A percentile compares a stretch with the other conserved stretches of the same genome.
Conservation (phyloP, 139 green algal genomes). For the Chlamydomonas urium region DNA sequence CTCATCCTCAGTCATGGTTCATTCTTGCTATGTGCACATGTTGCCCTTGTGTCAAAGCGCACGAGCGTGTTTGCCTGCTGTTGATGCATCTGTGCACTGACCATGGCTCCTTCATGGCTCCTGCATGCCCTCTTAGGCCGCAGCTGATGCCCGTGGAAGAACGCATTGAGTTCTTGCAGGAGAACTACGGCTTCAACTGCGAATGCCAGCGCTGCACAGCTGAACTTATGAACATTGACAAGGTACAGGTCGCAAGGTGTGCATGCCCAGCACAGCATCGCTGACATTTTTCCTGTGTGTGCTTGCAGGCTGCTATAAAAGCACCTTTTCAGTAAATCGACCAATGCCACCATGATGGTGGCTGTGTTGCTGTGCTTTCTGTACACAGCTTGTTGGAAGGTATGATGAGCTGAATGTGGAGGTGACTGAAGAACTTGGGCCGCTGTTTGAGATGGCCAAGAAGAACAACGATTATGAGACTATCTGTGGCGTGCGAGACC, state of each 20-base stretch:
- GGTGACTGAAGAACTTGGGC: slow-evolving; percentile 18
- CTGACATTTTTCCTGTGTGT: neutral
- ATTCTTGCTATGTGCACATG: neutral
- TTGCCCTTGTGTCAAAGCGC: neutral
- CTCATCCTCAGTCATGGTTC: neutral
- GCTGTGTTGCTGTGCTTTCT: neutral
- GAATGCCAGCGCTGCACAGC: slow-evolving; percentile 25
- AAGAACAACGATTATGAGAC: slow-evolving; percentile 3
- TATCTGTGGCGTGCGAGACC: slow-evolving; percentile 2
- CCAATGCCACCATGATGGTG: neutral
- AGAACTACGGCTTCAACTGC: slow-evolving; percentile 42
- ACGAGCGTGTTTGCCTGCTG: neutral
- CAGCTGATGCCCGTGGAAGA: slow-evolving; percentile 28
- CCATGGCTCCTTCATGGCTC: neutral
- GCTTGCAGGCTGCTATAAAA: neutral
- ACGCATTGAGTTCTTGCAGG: slow-evolving; percentile 14
- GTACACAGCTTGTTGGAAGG: slow-evolving; percentile 12
- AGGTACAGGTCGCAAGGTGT: neutral
- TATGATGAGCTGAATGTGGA: slow-evolving; percentile 20
- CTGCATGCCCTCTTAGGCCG: slow-evolving; percentile 2
- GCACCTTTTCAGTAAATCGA: neutral
- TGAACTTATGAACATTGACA: slow-evolving; percentile 9
- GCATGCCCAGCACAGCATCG: neutral
- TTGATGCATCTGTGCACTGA: neutral
- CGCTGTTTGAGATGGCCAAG: slow-evolving; percentile 13